phyloP scores from a whole-genome alignment of 768 basidiomycete genomes.

The Gelatoporia subvermispora region DNA sequence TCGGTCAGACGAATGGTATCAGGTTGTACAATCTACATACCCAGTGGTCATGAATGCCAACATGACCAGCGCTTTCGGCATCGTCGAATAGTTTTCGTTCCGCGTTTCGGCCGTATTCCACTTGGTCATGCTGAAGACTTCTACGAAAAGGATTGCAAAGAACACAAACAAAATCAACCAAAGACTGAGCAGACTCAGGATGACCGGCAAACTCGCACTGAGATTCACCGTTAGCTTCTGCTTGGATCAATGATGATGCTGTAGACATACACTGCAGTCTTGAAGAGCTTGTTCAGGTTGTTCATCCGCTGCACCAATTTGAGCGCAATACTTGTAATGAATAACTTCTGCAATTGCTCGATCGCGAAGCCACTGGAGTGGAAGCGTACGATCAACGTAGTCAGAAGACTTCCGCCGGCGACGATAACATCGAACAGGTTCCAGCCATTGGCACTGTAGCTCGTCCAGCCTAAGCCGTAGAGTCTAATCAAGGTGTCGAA shows the following conservation, averaged over 20 bases:
- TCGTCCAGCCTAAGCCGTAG: slow-evolving; percentile 77
- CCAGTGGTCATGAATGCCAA: slow-evolving; percentile 90
- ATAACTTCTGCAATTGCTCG: slow-evolving; percentile 80
- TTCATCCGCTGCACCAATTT: slow-evolving; percentile 89
- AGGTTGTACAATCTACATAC: slow-evolving; percentile 38
- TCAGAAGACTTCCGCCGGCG: slow-evolving; percentile 75
- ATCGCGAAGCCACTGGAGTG: slow-evolving; percentile 42
- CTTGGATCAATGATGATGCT: neutral
- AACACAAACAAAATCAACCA: slow-evolving; percentile 91
- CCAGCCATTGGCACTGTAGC: slow-evolving; percentile 90
- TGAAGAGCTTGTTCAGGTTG: slow-evolving; percentile 91
- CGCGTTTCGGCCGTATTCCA: slow-evolving; percentile 68
- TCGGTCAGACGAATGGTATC: slow-evolving; percentile 8
- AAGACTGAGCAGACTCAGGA: slow-evolving; percentile 76
- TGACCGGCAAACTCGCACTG: slow-evolving; percentile 83
- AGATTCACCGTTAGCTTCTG: neutral
- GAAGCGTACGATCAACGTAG: slow-evolving; percentile 70
- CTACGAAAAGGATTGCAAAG: slow-evolving; percentile 83
- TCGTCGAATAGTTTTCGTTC: slow-evolving; percentile 72
- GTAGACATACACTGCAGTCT: slow-evolving; percentile 80
- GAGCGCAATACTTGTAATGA: slow-evolving; percentile 89
- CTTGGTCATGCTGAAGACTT: slow-evolving; percentile 89
- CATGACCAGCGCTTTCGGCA: slow-evolving; percentile 82
- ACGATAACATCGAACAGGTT: slow-evolving; percentile 86
- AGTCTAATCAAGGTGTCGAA: slow-evolving; percentile 76